Evolutionary conservation across 2,329 filamentous ascomycete species (phyloP), one percentile per base, ranked within the genome.

Genomic region (Fragosphaeria purpurea): DNA sequence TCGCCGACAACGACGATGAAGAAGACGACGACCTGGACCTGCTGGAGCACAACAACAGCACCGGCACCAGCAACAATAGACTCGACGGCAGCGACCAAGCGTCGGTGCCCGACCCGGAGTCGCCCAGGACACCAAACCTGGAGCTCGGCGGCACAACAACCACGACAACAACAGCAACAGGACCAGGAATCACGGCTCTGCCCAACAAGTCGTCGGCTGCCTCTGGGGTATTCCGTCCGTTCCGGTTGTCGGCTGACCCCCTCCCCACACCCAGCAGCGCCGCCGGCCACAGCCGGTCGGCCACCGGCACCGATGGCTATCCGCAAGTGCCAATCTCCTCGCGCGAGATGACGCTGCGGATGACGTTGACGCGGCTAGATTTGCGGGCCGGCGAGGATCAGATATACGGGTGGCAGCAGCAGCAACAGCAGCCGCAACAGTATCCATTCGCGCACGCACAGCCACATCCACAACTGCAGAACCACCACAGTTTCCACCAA

Each of bases 341-440:
- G 50, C 79, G 90, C 37, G 90, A 97, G 65, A 96, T 96, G 90
- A 97, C 93, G 3, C 70, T 97, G 46, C 86, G 90, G 46, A 95
- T 97, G 89, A 97, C 91, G 0, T 76, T 97, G 50, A 97, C 93
- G 4, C 76, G 90, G 44, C 87, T 89, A 0, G 91, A 97, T 63
- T 75, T 97, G 45, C 82, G 89, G 41, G 83, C 83, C 5, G 75
- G 83, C 55, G 85, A 91, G 55, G 80, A 84, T 9, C 75, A 83
- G 54, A 74, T 87, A 12, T 87, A 89, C 59, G 81, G 81, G 41
- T 86, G 82, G 80, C 79, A 84, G 60, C 69, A 60, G 39, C 60
- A 59, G 13, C 61, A 65, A 35, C 64, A 53, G 57, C 53, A 41
- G 57, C 52, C 57, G 40, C 58, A 37, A 72, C 74, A n/a, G 41